Evolutionary conservation across 1,139 yeast species (phyloP), one percentile per base, ranked within the genome.

Genomic region (Yamadazyma epiphylla): DNA sequence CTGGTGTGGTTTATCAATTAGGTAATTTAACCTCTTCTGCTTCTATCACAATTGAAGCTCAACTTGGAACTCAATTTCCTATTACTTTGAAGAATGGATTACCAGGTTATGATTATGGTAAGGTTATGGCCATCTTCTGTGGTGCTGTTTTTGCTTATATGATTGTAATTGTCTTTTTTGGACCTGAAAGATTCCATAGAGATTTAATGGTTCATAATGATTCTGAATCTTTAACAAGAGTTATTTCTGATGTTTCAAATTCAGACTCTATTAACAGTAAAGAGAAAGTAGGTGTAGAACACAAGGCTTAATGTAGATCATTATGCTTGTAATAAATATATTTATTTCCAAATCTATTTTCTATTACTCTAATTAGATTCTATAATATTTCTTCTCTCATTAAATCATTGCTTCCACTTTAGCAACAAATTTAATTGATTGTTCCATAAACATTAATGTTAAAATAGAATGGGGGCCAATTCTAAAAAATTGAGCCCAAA

Each of bases 401-500:
- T n/a, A n/a, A n/a, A n/a, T n/a, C n/a, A 17, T 7, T 7, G 20
- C 20, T 27, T 56, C 60, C 10, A 55, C 41, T 13, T 45, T 47
- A 13, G 51, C 49, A 49, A 54, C 71, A 33, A 75, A 60, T 43
- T 77, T 76, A 87, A 87, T 81, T 17, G 95, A 81, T 51, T 86
- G 95, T 60, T 91, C 98, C 96, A 91, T 86, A 53, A 91, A 87
- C 52, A 88, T 87, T 53, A 91, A 71, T 19, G 94, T 84, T 48
- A 91, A 68, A 31, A 91, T 80, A 3, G 97, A 88, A 55, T 91
- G 98, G 13, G 98, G 98, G 1, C 94, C 96, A 36, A 91, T 81
- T 62, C 98, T 76, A 56, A 88, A 66, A 35, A 89, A 64, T 51
- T 91, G 97, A 1, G 98, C 96, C 58, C 81, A 79, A 55, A 91